Evolutionary conservation across 768 basidiomycete genomes (phyloP), one percentile per base, ranked within the genome.

Genomic region (Boletus rex-veris): DNA sequence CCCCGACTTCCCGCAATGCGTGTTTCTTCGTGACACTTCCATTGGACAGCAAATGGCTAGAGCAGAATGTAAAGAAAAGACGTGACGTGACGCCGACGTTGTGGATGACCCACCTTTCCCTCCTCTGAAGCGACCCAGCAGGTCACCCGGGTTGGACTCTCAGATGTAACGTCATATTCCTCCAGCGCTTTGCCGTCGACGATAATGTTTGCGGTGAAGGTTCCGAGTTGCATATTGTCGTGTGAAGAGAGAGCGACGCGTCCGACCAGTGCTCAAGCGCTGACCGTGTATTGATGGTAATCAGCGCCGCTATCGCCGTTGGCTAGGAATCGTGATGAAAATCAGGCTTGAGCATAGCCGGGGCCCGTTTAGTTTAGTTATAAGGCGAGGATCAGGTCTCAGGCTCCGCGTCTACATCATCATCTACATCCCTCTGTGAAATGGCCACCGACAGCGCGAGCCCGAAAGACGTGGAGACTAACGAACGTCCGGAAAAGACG

Each of bases 101-200:
- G 15, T 12, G 26, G 14, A 18, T 18, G 37, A 6, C n/a, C 16
- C 40, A 50, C 64, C 45, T 64, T 67, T 50, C 60, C 63, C 8
- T 57, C 58, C 47, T 66, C 55, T 0, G 64, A 65, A 14, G 62
- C 48, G 18, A 65, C 52, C 59, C 61, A 66, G 37, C 65, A 66
- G 15, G 57, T 59, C 11, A 37, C 52, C n/a, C 43, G 36, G 4
- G 64, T 60, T 21, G 54, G 47, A 28, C 16, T 46, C 36, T 53
- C 52, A 3, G 30, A 18, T 1, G 28, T 41, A 15, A 57, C 37
- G 12, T 58, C 59, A 35, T 61, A 59, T 45, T 66, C 55, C 24
- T 54, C 41, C 7, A 59, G 31, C 9, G 50, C 49, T 19, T 55
- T 50, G 1, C 30, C 60, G 5, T 62, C 56, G n/a, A 66, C 38